Percentiles rank a stretch among this genome's conserved stretches.
Evolutionary conservation across 78 protist species (phyloP).

Genomic region (Dictyostelium discoideum): dicty_2.7 NC_007088.5:5155001-5155500

Average conservation of each 20-base stretch:
- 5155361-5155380: neutral
- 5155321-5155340: slow-evolving; percentile 42
- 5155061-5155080: slow-evolving; percentile 17
- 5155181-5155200: neutral
- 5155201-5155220: neutral
- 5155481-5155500: neutral
- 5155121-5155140: slow-evolving; percentile 38
- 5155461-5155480: neutral
- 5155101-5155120: slow-evolving; percentile 13
- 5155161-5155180: slow-evolving; percentile 12
- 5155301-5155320: slow-evolving; percentile 53
- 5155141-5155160: slow-evolving; percentile 40
- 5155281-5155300: slow-evolving; percentile 50
- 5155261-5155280: neutral
- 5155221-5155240: neutral
- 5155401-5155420: neutral
- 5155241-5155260: neutral
- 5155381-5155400: too few species aligned
- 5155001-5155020: slow-evolving; percentile 71
- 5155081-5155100: neutral
- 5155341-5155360: neutral
- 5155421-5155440: neutral
- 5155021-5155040: slow-evolving; percentile 33
- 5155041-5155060: neutral
- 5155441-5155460: neutral